phyloP scores from a whole-genome alignment of 306 rosid genomes.

The Rosa rugosa region DNA sequence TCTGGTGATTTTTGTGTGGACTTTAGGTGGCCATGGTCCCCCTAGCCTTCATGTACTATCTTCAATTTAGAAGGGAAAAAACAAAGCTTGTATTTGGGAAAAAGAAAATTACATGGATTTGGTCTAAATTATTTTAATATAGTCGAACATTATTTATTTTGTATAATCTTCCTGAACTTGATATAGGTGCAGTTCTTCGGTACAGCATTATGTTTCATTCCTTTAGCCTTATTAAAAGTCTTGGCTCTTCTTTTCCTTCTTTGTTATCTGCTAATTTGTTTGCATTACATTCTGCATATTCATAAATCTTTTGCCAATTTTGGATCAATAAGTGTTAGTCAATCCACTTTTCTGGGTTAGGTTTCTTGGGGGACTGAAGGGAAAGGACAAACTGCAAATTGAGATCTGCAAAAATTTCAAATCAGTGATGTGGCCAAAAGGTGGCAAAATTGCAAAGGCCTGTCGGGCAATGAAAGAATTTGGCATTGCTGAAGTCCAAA shows the following conservation, averaged over 20 bases:
- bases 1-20: too few relatives aligned
- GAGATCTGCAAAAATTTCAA: background rate
- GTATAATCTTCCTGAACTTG: background rate
- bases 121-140: background rate
- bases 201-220: too few relatives aligned
- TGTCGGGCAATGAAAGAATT: conserved; percentile 3
- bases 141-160: background rate
- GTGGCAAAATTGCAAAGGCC: background rate
- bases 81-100: background rate
- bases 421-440: conserved; percentile 1
- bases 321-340: background rate
- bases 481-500: conserved; percentile 5
- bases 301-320: background rate
- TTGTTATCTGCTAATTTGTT: background rate
- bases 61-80: too few relatives aligned
- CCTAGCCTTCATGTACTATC: too few relatives aligned
- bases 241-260: background rate
- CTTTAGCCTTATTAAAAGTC: too few relatives aligned
- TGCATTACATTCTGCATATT: background rate
- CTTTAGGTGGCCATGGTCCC: too few relatives aligned
- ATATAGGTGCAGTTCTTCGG: background rate
- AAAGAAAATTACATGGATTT: background rate
- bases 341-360: background rate
- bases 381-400: background rate
- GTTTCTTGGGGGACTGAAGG: background rate